phyloP scores from a whole-genome alignment of 306 rosid genomes.

The Albizia julibrissin region DNA sequence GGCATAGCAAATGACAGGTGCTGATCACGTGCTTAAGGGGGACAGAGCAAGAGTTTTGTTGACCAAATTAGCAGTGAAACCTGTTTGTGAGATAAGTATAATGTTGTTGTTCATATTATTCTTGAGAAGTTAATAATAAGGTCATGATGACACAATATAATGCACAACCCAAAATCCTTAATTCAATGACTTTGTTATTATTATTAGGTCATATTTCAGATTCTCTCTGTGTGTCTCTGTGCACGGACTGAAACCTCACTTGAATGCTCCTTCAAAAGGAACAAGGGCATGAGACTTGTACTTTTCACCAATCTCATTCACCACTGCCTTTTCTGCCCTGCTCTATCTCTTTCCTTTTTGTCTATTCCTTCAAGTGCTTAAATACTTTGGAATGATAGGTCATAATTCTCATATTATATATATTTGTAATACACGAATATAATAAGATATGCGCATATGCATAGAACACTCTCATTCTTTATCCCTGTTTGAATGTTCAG shows the following conservation, averaged over 20 bases:
- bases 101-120: slow-evolving; percentile 40
- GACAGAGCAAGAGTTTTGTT: slow-evolving; percentile 6
- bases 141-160: slow-evolving; percentile 59
- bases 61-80: slow-evolving; percentile 19
- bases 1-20: slow-evolving; percentile 1
- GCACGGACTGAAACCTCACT: slow-evolving; percentile 47
- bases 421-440: background rate
- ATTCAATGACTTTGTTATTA: slow-evolving; percentile 13
- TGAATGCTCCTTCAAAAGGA: slow-evolving; percentile 66
- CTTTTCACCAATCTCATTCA: slow-evolving; percentile 48
- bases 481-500: background rate
- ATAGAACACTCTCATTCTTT: background rate
- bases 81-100: slow-evolving; percentile 38
- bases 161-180: slow-evolving; percentile 7
- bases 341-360: slow-evolving; percentile 49
- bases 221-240: slow-evolving; percentile 10
- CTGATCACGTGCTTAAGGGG: slow-evolving; percentile 8
- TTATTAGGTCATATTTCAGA: slow-evolving; percentile 17
- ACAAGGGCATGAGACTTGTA: slow-evolving; percentile 58
- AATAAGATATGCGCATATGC: background rate
- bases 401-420: background rate
- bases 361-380: slow-evolving; percentile 34
- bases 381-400: background rate
- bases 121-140: slow-evolving; percentile 43
- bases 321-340: slow-evolving; percentile 32